phyloP scores from a whole-genome alignment of 768 basidiomycete species.

The Cantharellus cinnabarinus region DNA sequence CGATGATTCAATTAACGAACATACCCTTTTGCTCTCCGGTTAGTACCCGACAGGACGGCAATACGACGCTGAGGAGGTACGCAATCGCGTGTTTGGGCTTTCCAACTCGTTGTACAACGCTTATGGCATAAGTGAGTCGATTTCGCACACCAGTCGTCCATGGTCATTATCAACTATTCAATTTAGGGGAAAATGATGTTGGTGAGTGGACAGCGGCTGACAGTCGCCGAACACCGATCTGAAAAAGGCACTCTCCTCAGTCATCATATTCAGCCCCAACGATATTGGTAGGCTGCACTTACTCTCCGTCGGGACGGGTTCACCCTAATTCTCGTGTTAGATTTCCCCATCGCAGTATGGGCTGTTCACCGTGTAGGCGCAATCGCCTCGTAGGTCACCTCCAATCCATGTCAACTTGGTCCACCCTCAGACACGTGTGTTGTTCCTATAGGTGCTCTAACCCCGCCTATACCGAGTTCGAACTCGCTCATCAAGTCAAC shows the following conservation, averaged over 20 bases:
- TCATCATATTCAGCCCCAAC: conserved; percentile 7
- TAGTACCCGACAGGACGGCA: not conserved
- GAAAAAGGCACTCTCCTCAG: not conserved
- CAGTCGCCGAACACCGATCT: not conserved
- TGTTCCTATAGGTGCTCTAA: not conserved
- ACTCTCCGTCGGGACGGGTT: not conserved
- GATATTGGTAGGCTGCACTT: conserved; percentile 3
- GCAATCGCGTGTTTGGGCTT: conserved; percentile 8
- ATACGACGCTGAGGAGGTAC: conserved; percentile 8
- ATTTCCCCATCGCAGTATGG: conserved; percentile 11
- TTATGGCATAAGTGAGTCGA: conserved; percentile 5
- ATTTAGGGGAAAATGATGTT: conserved; percentile 8
- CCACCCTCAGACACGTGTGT: too few relatives aligned
- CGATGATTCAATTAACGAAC: not conserved
- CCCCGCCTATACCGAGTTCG: conserved; percentile 10
- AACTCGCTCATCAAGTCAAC: conserved; percentile 10
- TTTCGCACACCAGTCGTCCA: too few relatives aligned
- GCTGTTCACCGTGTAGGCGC: conserved; percentile 11
- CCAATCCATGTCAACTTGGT: not conserved
- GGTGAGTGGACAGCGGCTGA: conserved; percentile 6
- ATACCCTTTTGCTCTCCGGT: not conserved
- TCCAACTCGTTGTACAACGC: conserved; percentile 8
- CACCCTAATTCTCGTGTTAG: not conserved
- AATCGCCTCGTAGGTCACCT: conserved; percentile 7
- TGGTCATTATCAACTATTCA: not conserved